Conservation (phyloP, 805 yeast genomes). For the Ogataea methanolica region DNA sequence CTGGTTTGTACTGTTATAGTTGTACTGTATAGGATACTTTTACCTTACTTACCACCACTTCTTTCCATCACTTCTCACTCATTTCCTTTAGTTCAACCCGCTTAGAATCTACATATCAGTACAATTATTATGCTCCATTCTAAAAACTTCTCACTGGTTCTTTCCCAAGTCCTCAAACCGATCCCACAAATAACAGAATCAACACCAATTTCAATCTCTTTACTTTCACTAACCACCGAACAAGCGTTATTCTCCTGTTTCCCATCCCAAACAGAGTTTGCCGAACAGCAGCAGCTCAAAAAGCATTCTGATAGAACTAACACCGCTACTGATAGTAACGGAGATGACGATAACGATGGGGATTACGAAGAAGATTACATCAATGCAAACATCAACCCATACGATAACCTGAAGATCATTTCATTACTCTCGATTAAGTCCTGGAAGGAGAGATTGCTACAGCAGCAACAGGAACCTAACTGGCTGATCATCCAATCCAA, state of each 20-base stretch:
- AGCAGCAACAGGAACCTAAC: neutral
- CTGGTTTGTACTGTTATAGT: no score
- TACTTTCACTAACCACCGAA: slow-evolving; percentile 23
- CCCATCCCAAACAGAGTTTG: slow-evolving; percentile 3
- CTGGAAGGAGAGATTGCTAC: slow-evolving; percentile 19
- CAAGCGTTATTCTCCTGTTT: slow-evolving; percentile 30
- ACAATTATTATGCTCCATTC: slow-evolving; percentile 26
- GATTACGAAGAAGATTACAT: slow-evolving; percentile 23
- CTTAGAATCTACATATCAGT: no score
- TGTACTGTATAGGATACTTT: no score
- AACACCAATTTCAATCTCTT: slow-evolving; percentile 27
- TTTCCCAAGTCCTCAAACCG: slow-evolving; percentile 25
- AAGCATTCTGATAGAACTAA: neutral
- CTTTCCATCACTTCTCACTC: no score
- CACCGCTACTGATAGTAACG: neutral
- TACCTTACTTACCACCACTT: no score
- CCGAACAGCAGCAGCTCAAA: neutral
- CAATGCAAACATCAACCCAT: slow-evolving; percentile 25
- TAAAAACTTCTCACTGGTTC: slow-evolving; percentile 21
- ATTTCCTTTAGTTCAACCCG: no score
- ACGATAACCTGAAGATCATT: slow-evolving; percentile 28
- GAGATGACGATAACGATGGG: slow-evolving; percentile 9
- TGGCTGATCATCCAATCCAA: slow-evolving; percentile 27
- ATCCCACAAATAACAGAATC: slow-evolving; percentile 20
- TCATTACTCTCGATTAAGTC: slow-evolving; percentile 25